Conservation (phyloP, 2,329 filamentous ascomycete genomes). For the Alternaria panax region DNA sequence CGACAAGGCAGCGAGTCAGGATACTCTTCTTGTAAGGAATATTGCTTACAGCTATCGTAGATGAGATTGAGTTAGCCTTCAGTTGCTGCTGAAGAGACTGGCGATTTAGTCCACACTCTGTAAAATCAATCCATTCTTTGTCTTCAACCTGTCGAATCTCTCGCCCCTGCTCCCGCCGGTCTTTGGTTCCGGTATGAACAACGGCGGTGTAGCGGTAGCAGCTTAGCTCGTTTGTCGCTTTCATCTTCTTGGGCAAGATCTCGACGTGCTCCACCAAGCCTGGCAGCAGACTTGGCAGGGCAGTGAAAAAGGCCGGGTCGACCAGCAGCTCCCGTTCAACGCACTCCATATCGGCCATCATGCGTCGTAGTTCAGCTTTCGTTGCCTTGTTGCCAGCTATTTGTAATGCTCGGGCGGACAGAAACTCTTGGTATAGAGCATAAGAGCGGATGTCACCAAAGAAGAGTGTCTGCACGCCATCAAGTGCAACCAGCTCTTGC, state of each 20-base stretch:
- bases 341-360: conserved; percentile 9
- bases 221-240: conserved; percentile 18
- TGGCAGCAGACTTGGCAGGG: neutral
- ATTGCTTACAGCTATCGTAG: neutral
- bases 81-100: neutral
- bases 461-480: neutral
- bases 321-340: conserved; percentile 9
- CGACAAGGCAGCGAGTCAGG: neutral
- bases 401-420: neutral
- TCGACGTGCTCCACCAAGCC: conserved; percentile 9
- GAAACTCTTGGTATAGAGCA: conserved; percentile 11
- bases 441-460: conserved; percentile 16
- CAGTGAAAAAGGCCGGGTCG: conserved; percentile 15
- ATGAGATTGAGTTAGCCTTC: neutral
- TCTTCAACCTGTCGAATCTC: neutral
- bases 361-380: conserved; percentile 1
- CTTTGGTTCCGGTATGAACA: neutral
- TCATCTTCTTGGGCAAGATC: conserved; percentile 19
- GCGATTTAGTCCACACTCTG: neutral
- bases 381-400: neutral
- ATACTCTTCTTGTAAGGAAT: conserved; percentile 2
- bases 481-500: neutral
- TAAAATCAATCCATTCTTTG: neutral
- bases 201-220: conserved; percentile 17
- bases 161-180: neutral